Evolutionary conservation across 108 stramenopile genomes (phyloP).

Genomic region (Parietichytrium sp.): DNA sequence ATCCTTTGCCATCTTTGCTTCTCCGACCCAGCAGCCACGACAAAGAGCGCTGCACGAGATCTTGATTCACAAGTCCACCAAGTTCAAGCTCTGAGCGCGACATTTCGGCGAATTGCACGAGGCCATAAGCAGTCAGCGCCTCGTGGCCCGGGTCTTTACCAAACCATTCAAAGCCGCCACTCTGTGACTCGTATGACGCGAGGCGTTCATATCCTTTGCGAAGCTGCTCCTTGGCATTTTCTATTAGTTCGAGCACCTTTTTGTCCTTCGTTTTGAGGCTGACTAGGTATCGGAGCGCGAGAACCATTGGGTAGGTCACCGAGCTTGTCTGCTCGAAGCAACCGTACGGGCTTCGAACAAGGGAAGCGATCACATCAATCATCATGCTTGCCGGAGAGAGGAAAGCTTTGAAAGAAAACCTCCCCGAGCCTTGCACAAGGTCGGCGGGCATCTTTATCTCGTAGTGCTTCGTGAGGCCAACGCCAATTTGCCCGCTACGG

Average conservation of each 20-base stretch:
- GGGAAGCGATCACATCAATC: not conserved
- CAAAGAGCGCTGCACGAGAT: not conserved
- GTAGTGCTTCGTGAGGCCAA: too few relatives aligned
- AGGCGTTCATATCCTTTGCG: not conserved
- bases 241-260: not conserved
- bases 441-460: too few relatives aligned
- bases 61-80: not conserved
- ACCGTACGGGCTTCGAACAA: not conserved
- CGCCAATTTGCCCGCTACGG: too few relatives aligned
- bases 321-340: conserved; percentile 37
- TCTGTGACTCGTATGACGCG: not conserved
- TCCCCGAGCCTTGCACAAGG: too few relatives aligned
- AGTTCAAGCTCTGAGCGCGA: not conserved
- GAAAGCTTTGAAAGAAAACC: too few relatives aligned
- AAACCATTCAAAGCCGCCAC: conserved; percentile 19
- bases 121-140: conserved; percentile 12
- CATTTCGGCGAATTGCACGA: conserved; percentile 26
- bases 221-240: not conserved
- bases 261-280: not conserved
- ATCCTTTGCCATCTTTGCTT: not conserved
- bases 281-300: not conserved
- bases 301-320: not conserved
- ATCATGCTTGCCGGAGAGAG: too few relatives aligned
- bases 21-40: not conserved
- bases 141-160: not conserved